Base-by-base conservation (phyloP, 148 eudicot genomes). In the Rhododendron vialii region DNA sequence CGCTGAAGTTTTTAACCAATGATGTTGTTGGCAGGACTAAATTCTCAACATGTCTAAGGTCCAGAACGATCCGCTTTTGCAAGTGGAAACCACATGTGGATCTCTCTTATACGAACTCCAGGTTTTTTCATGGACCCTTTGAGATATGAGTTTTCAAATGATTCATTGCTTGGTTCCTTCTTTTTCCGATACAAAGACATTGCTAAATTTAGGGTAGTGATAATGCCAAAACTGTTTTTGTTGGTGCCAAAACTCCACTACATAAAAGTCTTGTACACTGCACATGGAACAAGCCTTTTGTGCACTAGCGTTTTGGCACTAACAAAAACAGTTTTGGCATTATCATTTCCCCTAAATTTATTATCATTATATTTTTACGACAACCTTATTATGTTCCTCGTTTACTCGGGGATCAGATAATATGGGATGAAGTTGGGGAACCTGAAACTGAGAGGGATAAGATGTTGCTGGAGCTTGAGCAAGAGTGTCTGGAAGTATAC, bases 381-480 rank as follows among this genome's bases (percentile, higher is more conserved):
- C 9, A 48, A 87, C 61, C n/a, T 41, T 43, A 71, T 63, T 63
- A 33, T 14, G 11, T 9, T 55, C 55, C 17, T 22, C 36, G 41
- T 77, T 83, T 59, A 4, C 89, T 61, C 38, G 73, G 85, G 36
- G 65, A 73, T 55, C 77, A 93, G 95, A 89, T 90, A 83, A 93
- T 92, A 85, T 93, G 95, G 95, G 93, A 93, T 89, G 95, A 93
- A 79, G 92, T 93, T 33, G 95, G 95, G 20, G 95, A 93, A 83
- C 26, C 90, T 26, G 95, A 92, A 85, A 55, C 85, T 2, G 90
- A 91, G 5, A 90, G 92, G 57, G 95, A 93, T 82, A 92, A 86
- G 85, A 91, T 91, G 92, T 80, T 93, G 82, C 88, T 88, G 69
- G 93, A 93, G 92, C 91, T 93, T 57, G 95, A 93, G 85, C 91